Evolutionary conservation across 441 rosid genomes (phyloP), one percentile per base, ranked within the genome.

Genomic region (Melastoma candidum): DNA sequence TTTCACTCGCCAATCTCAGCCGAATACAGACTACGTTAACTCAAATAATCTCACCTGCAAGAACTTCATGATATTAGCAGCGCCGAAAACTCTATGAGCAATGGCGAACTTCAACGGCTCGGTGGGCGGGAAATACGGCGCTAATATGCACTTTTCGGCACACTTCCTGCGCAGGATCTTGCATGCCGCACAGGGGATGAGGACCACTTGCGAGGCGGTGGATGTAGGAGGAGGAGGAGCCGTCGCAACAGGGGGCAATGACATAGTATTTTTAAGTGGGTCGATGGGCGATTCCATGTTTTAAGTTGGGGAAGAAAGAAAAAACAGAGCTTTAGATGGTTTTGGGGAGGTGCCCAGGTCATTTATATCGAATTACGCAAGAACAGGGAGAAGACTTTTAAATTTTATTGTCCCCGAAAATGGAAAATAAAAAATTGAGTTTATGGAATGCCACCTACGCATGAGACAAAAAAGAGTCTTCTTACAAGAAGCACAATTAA

Each of bases 141-240:
- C 86, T 1, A 83, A 54, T 47, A 80, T 70, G 48, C 90, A 83
- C 48, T 80, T 80, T 7, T 80, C 84, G 1, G 57, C 78, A 48
- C 90, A 83, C 24, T 84, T 58, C 53, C 90, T 80, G 49, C 90
- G 79, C 12, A 83, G 84, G 66, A 83, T 76, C 67, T 76, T 83
- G 74, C 90, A 83, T 57, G 90, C 90, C 9, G 90, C 90, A 44
- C 90, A 83, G 4, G 90, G 89, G 68, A 85, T 79, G 1, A 75
- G 13, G 54, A 79, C 71, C 7, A 68, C 60, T 11, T 26, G 7
- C 59, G 61, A 11, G 60, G 57, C 6, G 64, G 56, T 8, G 72
- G 24, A 24, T 66, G 6, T 14, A 64, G 8, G 1, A 64, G 51
- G 1, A 68, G 17, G 27, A 57, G 53, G 27, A 53, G 58, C 12